Conservation (phyloP, 164 flowering plant genomes). For the Stephania yunnanensis region DNA sequence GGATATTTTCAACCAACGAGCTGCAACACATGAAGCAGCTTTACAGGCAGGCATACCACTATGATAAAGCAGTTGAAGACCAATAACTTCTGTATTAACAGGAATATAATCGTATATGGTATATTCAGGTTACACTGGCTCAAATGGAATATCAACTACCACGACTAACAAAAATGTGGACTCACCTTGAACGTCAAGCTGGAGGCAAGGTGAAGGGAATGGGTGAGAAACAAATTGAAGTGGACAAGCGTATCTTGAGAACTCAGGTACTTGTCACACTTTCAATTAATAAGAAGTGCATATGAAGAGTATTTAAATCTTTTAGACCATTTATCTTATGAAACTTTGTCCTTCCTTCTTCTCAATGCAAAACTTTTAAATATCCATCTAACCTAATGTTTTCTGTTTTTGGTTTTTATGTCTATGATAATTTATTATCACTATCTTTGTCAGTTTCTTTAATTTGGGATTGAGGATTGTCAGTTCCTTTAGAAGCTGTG, state of each 20-base stretch:
- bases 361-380: background rate
- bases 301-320: background rate
- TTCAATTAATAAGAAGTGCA: background rate
- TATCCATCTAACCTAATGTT: background rate
- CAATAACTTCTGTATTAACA: slow-evolving; percentile 1
- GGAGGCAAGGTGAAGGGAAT: slow-evolving; percentile 96
- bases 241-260: slow-evolving; percentile 92
- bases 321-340: slow-evolving; percentile 4
- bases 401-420: background rate
- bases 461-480: background rate
- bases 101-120: too few species aligned
- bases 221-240: slow-evolving; percentile 99
- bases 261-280: slow-evolving; percentile 52
- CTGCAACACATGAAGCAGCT: slow-evolving; percentile 96
- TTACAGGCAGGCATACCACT: slow-evolving; percentile 50
- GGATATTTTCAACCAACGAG: slow-evolving; percentile 92
- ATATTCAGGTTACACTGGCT: slow-evolving; percentile 75
- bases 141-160: slow-evolving; percentile 98
- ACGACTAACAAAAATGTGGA: slow-evolving; percentile 92
- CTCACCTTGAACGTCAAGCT: slow-evolving; percentile 97
- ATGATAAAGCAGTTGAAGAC: background rate
- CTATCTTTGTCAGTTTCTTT: background rate
- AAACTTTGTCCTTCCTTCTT: background rate
- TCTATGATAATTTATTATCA: background rate
- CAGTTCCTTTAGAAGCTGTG: background rate